A percentile compares a stretch with the other conserved stretches of the same genome.
These are phyloP conservation scores for Naumovozyma castellii DNA, from an alignment of 805 yeast species.

Conservation along the genomic window DNA sequence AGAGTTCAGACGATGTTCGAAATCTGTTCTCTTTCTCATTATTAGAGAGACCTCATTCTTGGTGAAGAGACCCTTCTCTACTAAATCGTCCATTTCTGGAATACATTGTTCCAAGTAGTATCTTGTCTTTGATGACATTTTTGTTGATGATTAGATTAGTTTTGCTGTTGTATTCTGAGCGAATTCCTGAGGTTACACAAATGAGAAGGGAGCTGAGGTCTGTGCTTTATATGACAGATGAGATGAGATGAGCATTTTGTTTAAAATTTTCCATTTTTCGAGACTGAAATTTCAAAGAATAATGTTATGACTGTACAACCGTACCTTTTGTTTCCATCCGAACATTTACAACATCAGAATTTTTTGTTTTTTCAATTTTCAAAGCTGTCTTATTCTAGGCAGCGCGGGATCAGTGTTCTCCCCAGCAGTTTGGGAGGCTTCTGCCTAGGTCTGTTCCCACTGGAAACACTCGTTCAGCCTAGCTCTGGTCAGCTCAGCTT, in stretches of 20 bases:
- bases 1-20: conserved; percentile 80
- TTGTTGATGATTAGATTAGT: background rate
- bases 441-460: too few relatives aligned
- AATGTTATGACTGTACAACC: background rate
- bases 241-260: conserved; percentile 11
- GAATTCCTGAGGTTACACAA: too few relatives aligned
- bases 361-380: too few relatives aligned
- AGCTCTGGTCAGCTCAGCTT: too few relatives aligned
- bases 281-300: background rate
- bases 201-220: background rate
- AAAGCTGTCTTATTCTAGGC: too few relatives aligned
- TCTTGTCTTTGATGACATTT: conserved; percentile 47
- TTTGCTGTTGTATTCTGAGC: background rate
- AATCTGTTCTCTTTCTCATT: conserved; percentile 90
- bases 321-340: too few relatives aligned
- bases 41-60: conserved; percentile 74
- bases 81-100: conserved; percentile 86
- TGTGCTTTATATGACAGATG: background rate
- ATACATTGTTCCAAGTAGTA: conserved; percentile 60
- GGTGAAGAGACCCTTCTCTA: conserved; percentile 69
- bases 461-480: too few relatives aligned
- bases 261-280: conserved; percentile 9
- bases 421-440: too few relatives aligned
- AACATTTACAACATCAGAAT: conserved; percentile 1
- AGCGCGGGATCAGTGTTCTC: too few relatives aligned